Evolutionary conservation across 2,329 filamentous ascomycete genomes (phyloP), one percentile per base, ranked within the genome.

Genomic region (Dothistroma pini): DNA sequence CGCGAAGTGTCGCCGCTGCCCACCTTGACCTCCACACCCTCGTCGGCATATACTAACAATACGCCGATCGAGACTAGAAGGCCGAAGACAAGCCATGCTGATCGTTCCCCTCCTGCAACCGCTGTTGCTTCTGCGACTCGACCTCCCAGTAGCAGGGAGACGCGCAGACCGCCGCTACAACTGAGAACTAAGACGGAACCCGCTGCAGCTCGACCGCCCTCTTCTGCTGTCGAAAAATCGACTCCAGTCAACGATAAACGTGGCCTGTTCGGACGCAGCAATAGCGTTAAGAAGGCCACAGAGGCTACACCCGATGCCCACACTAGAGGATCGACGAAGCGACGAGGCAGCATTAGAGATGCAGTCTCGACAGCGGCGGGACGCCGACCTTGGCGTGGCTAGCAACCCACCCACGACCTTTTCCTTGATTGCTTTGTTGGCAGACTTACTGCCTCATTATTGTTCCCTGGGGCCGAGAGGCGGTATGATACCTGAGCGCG

Each of bases 341-440:
- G 66, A 21, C 60, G 63, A 57, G 66, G 66, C 60, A 68, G 66
- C 59, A 56, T 68, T 66, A 68, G 66, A 58, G 63, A 68, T 51
- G 63, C 58, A 58, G 62, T 66, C 58, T 59, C 58, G 52, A 56
- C 62, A 41, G 50, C 54, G 21, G 41, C 41, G n/a, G 41, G 41
- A 19, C 54, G 64, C 47, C 60, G 63, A 55, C 66, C 66, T 49
- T 68, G 66, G 66, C 62, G 66, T 34, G 25, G 51, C 3, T 21
- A 29, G 31, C n/a, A 21, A 31, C 14, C 48, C 21, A 51, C 48
- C 11, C 21, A 51, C 41, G 41, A 44, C 41, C n/a, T 51, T 51
- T 51, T 29, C 22, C 12, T 51, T 51, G 48, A 51, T 9, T 16
- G n/a, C 16, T n/a, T 44, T 44, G 41, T 44, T 44, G 14, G 41